phyloP scores from a whole-genome alignment of 176 grass and related monocot species.

The Ensete ventricosum region DNA sequence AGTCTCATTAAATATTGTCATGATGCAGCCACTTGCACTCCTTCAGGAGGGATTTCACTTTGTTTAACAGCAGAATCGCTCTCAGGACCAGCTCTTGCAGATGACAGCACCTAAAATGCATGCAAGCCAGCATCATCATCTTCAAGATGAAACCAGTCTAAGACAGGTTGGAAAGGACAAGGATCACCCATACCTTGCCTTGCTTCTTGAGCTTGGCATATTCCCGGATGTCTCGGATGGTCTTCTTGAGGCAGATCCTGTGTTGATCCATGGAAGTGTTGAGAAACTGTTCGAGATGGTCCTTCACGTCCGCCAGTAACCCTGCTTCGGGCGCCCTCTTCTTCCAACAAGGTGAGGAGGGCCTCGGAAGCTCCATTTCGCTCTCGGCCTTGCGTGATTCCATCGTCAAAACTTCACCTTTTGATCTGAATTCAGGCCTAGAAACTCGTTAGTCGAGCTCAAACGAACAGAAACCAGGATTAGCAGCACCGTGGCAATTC shows the following conservation, averaged over 20 bases:
- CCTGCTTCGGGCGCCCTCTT: neutral
- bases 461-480: too few species aligned
- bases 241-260: constrained; percentile 5
- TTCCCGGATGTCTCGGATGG: neutral
- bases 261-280: neutral
- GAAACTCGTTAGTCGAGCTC: too few species aligned
- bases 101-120: neutral
- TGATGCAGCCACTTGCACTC: neutral
- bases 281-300: neutral
- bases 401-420: too few species aligned
- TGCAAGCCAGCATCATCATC: neutral
- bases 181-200: neutral
- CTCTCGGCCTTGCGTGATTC: too few species aligned
- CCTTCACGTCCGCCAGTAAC: neutral
- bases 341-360: neutral
- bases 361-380: neutral
- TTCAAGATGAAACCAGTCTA: neutral
- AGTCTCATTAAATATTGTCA: too few species aligned
- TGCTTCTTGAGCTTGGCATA: constrained; percentile 5
- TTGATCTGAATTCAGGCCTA: too few species aligned
- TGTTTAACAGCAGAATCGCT: neutral
- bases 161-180: neutral
- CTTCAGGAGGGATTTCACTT: neutral
- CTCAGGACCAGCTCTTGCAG: neutral
- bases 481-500: too few species aligned